Evolutionary conservation across 306 rosid genomes (phyloP), one percentile per base, ranked within the genome.

Genomic region (Vicia faba): DNA sequence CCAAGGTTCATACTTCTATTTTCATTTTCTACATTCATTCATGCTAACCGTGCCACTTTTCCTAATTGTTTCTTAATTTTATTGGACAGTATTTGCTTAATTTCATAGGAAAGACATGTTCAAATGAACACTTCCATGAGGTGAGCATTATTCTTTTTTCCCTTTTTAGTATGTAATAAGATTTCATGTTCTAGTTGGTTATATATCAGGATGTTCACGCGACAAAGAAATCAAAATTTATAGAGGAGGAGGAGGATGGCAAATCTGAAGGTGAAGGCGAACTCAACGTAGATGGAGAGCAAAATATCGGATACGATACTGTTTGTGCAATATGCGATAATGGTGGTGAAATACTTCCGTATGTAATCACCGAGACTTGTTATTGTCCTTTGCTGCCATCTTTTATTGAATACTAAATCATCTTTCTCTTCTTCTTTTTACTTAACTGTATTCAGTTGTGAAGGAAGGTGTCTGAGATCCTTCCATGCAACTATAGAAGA

Each of bases 401-500:
- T 70, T 66, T 63, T 11, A 39, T 54, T 39, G 35, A 41, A 18
- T 18, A 71, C 29, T 36, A 39, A 18, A 50, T 29, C 59, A 66
- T 49, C 68, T 61, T n/a, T 72, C n/a, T 55, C 14, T 23, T 26
- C 31, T 28, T 4, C 2, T 45, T 40, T 39, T 48, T 62, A 40
- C 6, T 5, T 59, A 5, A 14, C 51, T 13, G 68, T n/a, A 55
- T 58, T 16, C 79, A 85, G 89, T 29, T 85, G 87, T 54, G 87
- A 87, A 87, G 95, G 95, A 38, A 78, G 80, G 40, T 85, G 95
- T 81, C 53, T 87, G 74, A 83, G 93, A 79, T 85, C 91, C 53
- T 88, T 88, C 66, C 91, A 88, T 75, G 81, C 87, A 61, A 77
- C 82, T 45, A 13, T 16, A 51, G 80, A 75, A 63, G 72, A 41